Conservation (phyloP, 1,284 basidiomycete genomes). For the Malassezia slooffiae region DNA sequence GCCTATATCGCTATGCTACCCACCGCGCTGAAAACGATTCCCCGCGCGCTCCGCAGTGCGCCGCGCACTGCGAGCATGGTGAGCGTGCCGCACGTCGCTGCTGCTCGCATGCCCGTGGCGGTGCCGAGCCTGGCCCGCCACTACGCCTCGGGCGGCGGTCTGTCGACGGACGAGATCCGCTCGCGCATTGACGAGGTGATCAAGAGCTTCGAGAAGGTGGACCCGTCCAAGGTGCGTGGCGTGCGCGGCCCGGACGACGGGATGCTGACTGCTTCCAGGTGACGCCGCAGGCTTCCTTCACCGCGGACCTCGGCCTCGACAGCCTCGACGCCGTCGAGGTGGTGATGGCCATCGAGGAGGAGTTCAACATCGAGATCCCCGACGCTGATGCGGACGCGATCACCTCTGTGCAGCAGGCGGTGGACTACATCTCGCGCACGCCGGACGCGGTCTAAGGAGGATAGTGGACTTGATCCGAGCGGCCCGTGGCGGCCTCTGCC, state of each 20-base stretch:
- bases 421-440: constrained; percentile 92
- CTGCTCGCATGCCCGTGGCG: constrained; percentile 4
- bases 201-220: constrained; percentile 90
- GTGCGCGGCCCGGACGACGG: too few relatives aligned
- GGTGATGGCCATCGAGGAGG: constrained; percentile 99
- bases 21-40: constrained; percentile 5
- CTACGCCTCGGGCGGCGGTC: constrained; percentile 66
- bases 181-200: constrained; percentile 74
- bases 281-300: constrained; percentile 63
- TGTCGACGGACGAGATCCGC: constrained; percentile 67
- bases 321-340: constrained; percentile 96
- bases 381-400: constrained; percentile 98
- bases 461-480: too few relatives aligned
- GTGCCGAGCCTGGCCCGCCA: constrained; percentile 33
- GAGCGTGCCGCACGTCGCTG: constrained; percentile 6
- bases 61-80: constrained; percentile 5
- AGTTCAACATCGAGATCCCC: constrained; percentile 68
- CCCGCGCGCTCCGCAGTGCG: constrained; percentile 10
- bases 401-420: constrained; percentile 83
- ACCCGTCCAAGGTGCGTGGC: constrained; percentile 68
- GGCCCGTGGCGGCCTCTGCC: too few relatives aligned
- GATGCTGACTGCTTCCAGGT: constrained; percentile 48
- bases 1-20: constrained; percentile 3
- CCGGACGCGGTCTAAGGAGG: too few relatives aligned
- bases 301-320: constrained; percentile 82